Evolutionary conservation across 305 asterid genomes (phyloP).

Genomic region (Plantago coronopus): DNA sequence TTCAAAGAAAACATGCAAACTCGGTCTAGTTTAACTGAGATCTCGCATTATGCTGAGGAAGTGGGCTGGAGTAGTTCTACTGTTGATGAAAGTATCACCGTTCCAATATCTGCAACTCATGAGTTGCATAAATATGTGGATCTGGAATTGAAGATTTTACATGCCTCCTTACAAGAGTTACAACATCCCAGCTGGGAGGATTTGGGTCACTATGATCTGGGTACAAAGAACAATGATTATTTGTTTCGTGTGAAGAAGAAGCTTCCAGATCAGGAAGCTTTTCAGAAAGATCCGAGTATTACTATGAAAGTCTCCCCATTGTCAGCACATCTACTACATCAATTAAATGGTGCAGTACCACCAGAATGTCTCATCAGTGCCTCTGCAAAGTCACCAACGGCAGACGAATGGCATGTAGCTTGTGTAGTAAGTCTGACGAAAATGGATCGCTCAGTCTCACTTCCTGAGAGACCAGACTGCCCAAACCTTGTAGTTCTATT

Average conservation of each 20-base stretch:
- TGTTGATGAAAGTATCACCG: neutral
- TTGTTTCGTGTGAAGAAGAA: conserved; percentile 11
- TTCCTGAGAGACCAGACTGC: conserved; percentile 14
- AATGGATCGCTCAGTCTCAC: conserved; percentile 6
- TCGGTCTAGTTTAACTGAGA: neutral
- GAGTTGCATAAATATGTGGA: neutral
- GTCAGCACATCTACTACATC: no score
- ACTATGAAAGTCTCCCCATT: no score
- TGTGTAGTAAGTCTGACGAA: conserved; percentile 11
- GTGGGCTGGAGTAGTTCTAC: neutral
- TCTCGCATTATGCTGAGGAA: neutral
- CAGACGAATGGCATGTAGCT: neutral
- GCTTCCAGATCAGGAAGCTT: neutral
- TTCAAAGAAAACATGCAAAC: neutral
- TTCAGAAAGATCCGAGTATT: neutral
- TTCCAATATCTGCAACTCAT: neutral
- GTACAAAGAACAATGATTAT: conserved; percentile 7
- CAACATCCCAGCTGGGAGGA: neutral
- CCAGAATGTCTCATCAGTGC: neutral
- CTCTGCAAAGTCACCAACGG: neutral
- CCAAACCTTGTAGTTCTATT: conserved; percentile 6
- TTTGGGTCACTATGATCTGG: neutral
- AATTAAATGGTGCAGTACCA: neutral
- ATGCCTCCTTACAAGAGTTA: conserved; percentile 1
- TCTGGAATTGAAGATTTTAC: neutral